Evolutionary conservation across 176 grass and related monocot species (phyloP), one percentile per base, ranked within the genome.

Genomic region (Eleusine indica): DNA sequence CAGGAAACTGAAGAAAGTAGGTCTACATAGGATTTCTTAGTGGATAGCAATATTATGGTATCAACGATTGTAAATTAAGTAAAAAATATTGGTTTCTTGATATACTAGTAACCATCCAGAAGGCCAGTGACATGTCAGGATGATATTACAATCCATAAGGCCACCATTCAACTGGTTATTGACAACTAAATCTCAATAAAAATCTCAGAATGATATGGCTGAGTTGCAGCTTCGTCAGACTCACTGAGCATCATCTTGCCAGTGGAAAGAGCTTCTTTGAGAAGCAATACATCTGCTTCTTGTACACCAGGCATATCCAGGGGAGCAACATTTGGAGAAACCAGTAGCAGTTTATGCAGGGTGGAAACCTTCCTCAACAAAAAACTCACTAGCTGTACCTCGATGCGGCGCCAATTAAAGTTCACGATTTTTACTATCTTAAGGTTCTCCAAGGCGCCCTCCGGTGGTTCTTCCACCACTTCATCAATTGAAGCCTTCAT

Each of bases 181-280:
- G 56, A 46, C 9, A 32, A 74, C 48, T 74, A 68, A 43, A 58
- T 0, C 18, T 47, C 2, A 28, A 74, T 6, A 7, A 51, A 85
- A 56, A 42, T 21, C 44, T 85, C 56, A 18, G 44, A 70, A 48
- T 81, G 78, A 17, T 66, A 81, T 6, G 70, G 85, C 64, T 67
- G 22, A 52, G 49, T 37, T 74, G 77, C 32, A 68, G 0, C 40
- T 57, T 67, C 77, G 5, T 68, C 61, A 68, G 60, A 73, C 11
- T 58, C 44, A 30, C 77, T 37, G 5, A 75, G 39, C 21, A 75
- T 12, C 58, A 87, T 68, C 62, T 80, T 48, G 40, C 70, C 85
- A 74, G 35, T 56, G 2, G 22, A 58, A 1, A 15, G 66, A 72
- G 76, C 68, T 29, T 54, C 62, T 43, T 30, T 32, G 16, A 86